A percentile compares a stretch with the other conserved stretches of the same genome.
Evolutionary conservation across 257 asterid genomes (phyloP).

Genomic region (Rehmannia glutinosa): DNA sequence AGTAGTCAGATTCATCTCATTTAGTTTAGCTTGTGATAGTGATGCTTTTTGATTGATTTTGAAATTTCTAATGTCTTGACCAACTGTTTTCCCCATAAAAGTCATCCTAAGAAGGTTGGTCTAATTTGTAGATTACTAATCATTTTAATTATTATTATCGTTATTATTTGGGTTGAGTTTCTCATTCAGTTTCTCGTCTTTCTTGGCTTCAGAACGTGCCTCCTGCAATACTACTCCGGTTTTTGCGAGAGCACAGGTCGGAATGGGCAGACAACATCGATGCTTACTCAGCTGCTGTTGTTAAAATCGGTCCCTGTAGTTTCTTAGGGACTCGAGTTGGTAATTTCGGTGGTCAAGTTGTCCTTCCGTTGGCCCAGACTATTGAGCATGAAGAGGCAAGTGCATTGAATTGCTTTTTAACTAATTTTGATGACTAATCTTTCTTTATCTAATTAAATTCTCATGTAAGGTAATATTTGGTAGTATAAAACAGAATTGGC

Average conservation of each 20-base stretch:
- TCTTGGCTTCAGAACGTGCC: constrained; percentile 67
- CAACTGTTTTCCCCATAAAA: no score
- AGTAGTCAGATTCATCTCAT: no score
- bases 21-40: no score
- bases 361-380: constrained; percentile 84
- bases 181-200: not conserved
- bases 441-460: not conserved
- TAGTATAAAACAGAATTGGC: no score
- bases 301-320: constrained; percentile 73
- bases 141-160: no score
- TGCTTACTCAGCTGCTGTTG: constrained; percentile 76
- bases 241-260: constrained; percentile 84
- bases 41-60: no score
- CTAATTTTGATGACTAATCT: not conserved
- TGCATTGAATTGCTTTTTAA: not conserved
- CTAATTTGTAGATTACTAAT: no score
- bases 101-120: no score
- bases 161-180: not conserved
- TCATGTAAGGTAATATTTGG: not conserved
- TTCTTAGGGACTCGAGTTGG: constrained; percentile 64
- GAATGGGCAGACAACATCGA: constrained; percentile 95
- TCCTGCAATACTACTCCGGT: constrained; percentile 83
- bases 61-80: no score
- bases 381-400: constrained; percentile 98
- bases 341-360: constrained; percentile 79